A percentile compares a stretch with the other conserved stretches of the same genome.
phyloP scores from a whole-genome alignment of 345 rosid genomes.

The Syzygium grande region DNA sequence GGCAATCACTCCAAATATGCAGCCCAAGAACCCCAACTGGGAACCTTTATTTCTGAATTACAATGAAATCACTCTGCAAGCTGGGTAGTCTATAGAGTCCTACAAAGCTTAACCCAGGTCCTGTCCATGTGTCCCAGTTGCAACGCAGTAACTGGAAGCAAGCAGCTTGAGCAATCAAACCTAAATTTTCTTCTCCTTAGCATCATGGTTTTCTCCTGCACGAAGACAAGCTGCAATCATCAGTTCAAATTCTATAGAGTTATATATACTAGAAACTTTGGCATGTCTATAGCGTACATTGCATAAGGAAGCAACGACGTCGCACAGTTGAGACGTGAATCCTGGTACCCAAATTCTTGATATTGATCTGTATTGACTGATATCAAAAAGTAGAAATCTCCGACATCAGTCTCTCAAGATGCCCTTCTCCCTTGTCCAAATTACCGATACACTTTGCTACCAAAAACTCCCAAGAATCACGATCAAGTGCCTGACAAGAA shows the following conservation, averaged over 20 bases:
- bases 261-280: not conserved
- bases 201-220: not conserved
- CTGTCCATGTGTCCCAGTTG: not conserved
- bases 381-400: conserved; percentile 3
- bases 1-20: not conserved
- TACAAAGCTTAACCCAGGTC: not conserved
- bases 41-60: not conserved
- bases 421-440: conserved; percentile 23
- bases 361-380: not conserved
- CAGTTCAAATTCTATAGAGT: not conserved
- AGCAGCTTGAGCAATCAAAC: not conserved
- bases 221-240: not conserved
- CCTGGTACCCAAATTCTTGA: not conserved
- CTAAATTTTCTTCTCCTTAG: not conserved
- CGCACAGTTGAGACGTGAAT: not conserved
- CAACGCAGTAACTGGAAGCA: not conserved
- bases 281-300: not conserved
- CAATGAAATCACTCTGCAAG: not conserved
- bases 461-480: conserved; percentile 53
- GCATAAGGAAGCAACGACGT: not conserved
- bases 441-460: conserved; percentile 25
- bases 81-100: not conserved
- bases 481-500: conserved; percentile 35
- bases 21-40: not conserved
- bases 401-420: conserved; percentile 25